Percentiles rank a stretch among this genome's conserved stretches.
These are phyloP conservation scores for Phytophthora colocasiae DNA, from an alignment of 352 stramenopile species.

Conservation along the genomic window DNA sequence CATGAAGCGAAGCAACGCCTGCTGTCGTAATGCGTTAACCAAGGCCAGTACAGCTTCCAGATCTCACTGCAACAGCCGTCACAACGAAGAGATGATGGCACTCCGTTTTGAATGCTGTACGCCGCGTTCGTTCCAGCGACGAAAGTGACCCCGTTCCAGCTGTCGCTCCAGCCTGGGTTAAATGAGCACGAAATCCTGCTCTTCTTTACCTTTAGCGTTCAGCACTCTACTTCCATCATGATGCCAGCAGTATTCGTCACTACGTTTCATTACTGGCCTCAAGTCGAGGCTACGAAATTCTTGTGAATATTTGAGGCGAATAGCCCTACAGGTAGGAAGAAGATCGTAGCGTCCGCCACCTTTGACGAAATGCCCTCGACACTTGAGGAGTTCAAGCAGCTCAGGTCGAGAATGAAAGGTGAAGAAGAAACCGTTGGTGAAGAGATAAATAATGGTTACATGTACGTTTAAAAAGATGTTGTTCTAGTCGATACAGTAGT, in stretches of 20 bases:
- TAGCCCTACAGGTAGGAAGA: background rate
- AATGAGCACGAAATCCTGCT: slow-evolving; percentile 18
- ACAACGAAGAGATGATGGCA: slow-evolving; percentile 4
- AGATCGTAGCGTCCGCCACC: background rate
- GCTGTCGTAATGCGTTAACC: slow-evolving; percentile 85
- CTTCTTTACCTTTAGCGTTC: slow-evolving; percentile 16
- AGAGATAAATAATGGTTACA: slow-evolving; percentile 30
- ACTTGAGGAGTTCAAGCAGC: background rate
- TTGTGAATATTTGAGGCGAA: too few relatives aligned
- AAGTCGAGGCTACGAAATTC: too few relatives aligned
- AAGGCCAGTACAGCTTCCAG: slow-evolving; percentile 86
- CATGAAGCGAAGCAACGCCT: slow-evolving; percentile 54
- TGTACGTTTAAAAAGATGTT: slow-evolving; percentile 18
- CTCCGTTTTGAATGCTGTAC: background rate
- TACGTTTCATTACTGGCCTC: background rate
- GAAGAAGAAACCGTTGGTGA: background rate
- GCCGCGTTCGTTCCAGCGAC: slow-evolving; percentile 15
- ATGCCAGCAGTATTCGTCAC: background rate
- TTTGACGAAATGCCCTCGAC: slow-evolving; percentile 1
- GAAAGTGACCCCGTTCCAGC: slow-evolving; percentile 23
- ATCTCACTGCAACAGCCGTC: slow-evolving; percentile 53
- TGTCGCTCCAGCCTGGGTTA: slow-evolving; percentile 8
- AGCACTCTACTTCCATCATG: slow-evolving; percentile 10
- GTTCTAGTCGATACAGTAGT: slow-evolving; percentile 25
- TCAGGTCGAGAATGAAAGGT: background rate